phyloP scores from a whole-genome alignment of 495 filamentous ascomycete species.

The Copromyces sp. region DNA sequence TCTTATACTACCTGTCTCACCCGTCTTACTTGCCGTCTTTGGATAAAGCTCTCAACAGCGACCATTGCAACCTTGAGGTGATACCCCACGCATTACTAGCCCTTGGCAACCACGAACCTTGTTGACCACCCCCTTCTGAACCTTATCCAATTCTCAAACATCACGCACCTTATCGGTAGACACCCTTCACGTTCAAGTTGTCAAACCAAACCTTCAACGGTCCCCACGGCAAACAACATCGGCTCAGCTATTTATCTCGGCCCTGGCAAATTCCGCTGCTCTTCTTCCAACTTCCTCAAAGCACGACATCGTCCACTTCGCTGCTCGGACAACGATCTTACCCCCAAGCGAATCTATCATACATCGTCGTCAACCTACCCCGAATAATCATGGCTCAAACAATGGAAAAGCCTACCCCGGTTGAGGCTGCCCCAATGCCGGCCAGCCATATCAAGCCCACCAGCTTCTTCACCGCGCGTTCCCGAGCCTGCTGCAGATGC shows the following conservation, averaged over 20 bases:
- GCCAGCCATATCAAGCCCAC: constrained; percentile 8
- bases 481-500: constrained; percentile 12
- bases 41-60: background rate
- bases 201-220: background rate
- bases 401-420: background rate
- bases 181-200: background rate
- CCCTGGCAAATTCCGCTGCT: background rate
- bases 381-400: background rate
- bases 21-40: background rate
- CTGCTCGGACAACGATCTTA: background rate
- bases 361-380: background rate
- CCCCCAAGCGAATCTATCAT: background rate
- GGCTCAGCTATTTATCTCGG: background rate
- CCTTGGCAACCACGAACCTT: background rate
- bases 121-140: background rate
- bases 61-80: background rate
- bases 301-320: background rate
- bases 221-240: background rate
- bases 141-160: background rate
- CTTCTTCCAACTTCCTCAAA: background rate
- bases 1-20: background rate
- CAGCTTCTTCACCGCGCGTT: constrained; percentile 7
- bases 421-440: constrained; percentile 4
- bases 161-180: background rate
- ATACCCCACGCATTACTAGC: background rate